Evolutionary conservation across 2,329 filamentous ascomycete genomes (phyloP), one percentile per base, ranked within the genome.

Genomic region (Epichloe brachyelytri): DNA sequence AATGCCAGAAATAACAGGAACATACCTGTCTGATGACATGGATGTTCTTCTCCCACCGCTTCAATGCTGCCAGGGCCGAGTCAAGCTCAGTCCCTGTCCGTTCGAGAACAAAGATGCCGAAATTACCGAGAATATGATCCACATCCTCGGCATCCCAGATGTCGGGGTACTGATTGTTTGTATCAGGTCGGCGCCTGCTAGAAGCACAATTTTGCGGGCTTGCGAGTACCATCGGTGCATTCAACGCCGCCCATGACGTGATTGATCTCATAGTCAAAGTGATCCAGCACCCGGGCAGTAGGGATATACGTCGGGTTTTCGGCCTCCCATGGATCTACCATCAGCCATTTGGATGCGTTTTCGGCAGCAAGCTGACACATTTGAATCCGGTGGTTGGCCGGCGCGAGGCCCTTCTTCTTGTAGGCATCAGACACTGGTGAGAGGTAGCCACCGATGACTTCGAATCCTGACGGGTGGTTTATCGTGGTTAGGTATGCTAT

Each of bases 211-310:
- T 52, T 82, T 17, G 85, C 84, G 12, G 68, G 69, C 65, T 80
- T 84, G 62, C 77, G 80, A 49, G 73, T 72, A 53, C 87, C 88
- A 57, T 84, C 77, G 19, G 76, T 74, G 45, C 77, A 79, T 60
- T 86, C 77, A 33, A 93, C 79, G 10, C 90, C 90, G 6, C 90
- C 90, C 43, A 88, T 78, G 22, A 79, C 77, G 48, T 68, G 63
- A 64, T 96, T 95, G 64, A 96, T 87, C 65, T 96, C 88, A 63
- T 91, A 72, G 58, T 94, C 83, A 60, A 96, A 93, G 68, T 96
- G 91, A 62, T 95, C 88, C 46, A 96, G 74, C 40, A 95, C 90
- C 59, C 85, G 79, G 39, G 90, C 91, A 1, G 91, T 97, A 15
- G 89, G 88, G 55, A 88, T 83, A 64, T 95, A 97, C 6, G 57